Conservation (phyloP, 2,329 filamentous ascomycete species). For the Dothistroma septosporum region DNA sequence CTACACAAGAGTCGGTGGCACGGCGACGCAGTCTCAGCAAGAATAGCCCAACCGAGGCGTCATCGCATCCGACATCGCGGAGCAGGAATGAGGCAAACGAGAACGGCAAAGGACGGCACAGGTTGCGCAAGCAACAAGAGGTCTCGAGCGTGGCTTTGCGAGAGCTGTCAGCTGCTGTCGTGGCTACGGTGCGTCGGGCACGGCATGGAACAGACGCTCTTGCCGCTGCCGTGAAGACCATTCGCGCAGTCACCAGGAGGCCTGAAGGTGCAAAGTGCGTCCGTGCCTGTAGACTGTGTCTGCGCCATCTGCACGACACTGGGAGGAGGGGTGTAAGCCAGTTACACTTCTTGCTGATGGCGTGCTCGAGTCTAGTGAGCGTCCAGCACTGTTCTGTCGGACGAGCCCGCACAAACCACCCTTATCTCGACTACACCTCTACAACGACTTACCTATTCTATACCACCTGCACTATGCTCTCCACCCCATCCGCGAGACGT, state of each 20-base stretch:
- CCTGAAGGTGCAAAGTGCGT: not conserved
- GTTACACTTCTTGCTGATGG: slow-evolving; percentile 9
- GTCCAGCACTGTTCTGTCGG: slow-evolving; percentile 1
- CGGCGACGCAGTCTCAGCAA: not conserved
- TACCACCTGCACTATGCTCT: not conserved
- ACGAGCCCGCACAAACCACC: slow-evolving; percentile 2
- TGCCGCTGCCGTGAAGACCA: not conserved
- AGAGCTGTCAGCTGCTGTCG: not conserved
- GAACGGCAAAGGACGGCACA: not conserved
- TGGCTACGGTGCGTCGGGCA: not conserved
- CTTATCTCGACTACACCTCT: slow-evolving; percentile 9
- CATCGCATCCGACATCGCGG: not conserved
- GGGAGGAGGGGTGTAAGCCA: not conserved
- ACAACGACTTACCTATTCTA: not conserved
- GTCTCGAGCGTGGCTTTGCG: not conserved
- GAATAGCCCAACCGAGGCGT: not conserved
- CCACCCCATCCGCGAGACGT: not conserved
- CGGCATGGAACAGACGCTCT: not conserved
- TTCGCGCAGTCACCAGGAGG: not conserved
- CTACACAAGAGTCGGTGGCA: not conserved
- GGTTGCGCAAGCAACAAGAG: not conserved
- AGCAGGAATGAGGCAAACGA: not conserved
- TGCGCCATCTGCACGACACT: not conserved
- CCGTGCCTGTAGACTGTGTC: not conserved
- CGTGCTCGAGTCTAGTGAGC: slow-evolving; percentile 8